Base-by-base conservation (phyloP, 2,329 filamentous ascomycete genomes). In the Cytospora piceicola region DNA sequence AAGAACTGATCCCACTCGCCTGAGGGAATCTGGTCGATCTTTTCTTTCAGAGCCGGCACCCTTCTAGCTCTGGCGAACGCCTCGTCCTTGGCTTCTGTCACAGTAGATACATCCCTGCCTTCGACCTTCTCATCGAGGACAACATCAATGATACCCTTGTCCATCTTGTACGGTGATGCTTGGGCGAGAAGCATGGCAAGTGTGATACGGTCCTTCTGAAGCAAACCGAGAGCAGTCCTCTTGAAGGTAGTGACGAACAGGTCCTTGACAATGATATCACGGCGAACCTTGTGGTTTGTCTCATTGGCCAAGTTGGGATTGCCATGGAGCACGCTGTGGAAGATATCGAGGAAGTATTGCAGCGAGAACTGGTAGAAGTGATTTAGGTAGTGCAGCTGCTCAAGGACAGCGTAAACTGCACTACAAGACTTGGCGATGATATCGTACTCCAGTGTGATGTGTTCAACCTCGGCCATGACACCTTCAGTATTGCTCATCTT, bases 311-410 rank as follows among this genome's bases (percentile, higher is more conserved):
- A 82, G 67, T 88, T 88, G 73, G 90, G 89, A 77, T 96, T 96
- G 66, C 88, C 85, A 71, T 90, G 90, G 49, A 99, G 84, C 9
- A 99, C 95, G 7, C 90, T 88, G 75, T 96, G 92, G 85, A 99
- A 99, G 72, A 99, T 99, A 76, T 97, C 92, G 63, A 97, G 86
- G 80, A 99, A 99, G 80, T 97, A 99, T 77, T 97, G 94, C 67
- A 99, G 85, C 46, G 95, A 99, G 83, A 99, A 99, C 76, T 98
- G 96, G 78, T 99, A 99, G 80, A 98, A 98, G 82, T 98, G 95
- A 77, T 99, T 97, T 76, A 99, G 89, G 75, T 97, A 96, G 78
- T 98, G 94, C 65, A 99, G 86, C 77, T 99, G 94, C 80, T 99
- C 96, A 68, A 99, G 83, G 17, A 99, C 92, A 36, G 96, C 93